Percentiles rank a stretch among this genome's conserved stretches.
phyloP scores from a whole-genome alignment of 768 basidiomycete species.

The Termitomyces sp. region DNA sequence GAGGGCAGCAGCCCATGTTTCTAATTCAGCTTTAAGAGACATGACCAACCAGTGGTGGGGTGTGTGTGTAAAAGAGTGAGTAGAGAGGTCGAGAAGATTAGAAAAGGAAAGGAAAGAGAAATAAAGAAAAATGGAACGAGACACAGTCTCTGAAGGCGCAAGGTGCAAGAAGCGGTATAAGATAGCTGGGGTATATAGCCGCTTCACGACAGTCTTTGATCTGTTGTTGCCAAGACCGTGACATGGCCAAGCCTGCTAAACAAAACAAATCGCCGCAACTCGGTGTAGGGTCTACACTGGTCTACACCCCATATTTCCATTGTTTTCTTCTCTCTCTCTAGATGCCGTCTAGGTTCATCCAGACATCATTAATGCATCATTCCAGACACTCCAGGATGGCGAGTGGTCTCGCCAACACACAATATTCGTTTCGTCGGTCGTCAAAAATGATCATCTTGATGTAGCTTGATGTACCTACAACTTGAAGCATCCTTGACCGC shows the following conservation, averaged over 20 bases:
- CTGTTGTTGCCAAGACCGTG: slow-evolving; percentile 36
- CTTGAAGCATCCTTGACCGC: not conserved
- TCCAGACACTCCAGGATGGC: not conserved
- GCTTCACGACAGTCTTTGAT: slow-evolving; percentile 18
- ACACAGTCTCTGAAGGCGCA: slow-evolving; percentile 44
- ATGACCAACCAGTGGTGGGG: slow-evolving; percentile 34
- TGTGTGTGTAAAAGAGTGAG: slow-evolving; percentile 23
- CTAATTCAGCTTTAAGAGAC: slow-evolving; percentile 76
- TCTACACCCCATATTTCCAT: not conserved
- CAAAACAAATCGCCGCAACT: slow-evolving; percentile 6
- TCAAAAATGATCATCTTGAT: slow-evolving; percentile 6
- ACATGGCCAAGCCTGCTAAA: slow-evolving; percentile 10
- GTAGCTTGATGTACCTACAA: too few relatives aligned
- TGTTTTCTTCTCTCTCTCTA: not conserved
- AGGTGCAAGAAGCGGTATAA: slow-evolving; percentile 23
- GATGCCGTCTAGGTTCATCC: not conserved
- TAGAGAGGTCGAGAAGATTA: slow-evolving; percentile 16
- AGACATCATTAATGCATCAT: not conserved
- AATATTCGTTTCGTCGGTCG: not conserved
- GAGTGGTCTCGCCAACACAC: not conserved
- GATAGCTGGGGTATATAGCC: slow-evolving; percentile 16
- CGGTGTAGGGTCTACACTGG: slow-evolving; percentile 4
- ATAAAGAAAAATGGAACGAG: slow-evolving; percentile 29
- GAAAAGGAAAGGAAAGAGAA: slow-evolving; percentile 26
- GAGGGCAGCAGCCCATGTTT: slow-evolving; percentile 86